phyloP scores from a whole-genome alignment of 2,329 filamentous ascomycete genomes.

The Aspergillus puulaauensis region DNA sequence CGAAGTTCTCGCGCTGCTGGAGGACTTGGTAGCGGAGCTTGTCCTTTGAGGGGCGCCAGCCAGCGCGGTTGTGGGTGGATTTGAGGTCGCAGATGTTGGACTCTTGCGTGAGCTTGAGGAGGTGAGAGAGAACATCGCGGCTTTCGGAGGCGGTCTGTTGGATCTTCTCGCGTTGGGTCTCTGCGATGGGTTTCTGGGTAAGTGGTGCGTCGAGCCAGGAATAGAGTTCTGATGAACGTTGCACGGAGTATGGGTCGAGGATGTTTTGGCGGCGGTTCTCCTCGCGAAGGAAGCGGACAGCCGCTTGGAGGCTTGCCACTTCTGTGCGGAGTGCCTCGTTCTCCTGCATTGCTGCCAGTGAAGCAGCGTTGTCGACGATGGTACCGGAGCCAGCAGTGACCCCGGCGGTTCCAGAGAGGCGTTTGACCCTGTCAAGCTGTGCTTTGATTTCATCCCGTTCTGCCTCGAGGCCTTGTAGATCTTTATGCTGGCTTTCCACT shows the following conservation, averaged over 20 bases:
- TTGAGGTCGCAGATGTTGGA: constrained; percentile 41
- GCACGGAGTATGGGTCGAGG: constrained; percentile 43
- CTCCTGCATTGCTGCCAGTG: constrained; percentile 43
- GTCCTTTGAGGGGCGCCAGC: constrained; percentile 44
- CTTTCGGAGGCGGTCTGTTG: constrained; percentile 41
- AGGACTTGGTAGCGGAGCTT: constrained; percentile 45
- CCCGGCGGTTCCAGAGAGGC: constrained; percentile 39
- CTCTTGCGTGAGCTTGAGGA: constrained; percentile 45
- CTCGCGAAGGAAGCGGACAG: constrained; percentile 46
- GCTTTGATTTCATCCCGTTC: constrained; percentile 43
- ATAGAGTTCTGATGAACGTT: constrained; percentile 40
- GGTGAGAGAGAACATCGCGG: constrained; percentile 42
- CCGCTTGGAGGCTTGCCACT: constrained; percentile 45
- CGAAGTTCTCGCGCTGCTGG: constrained; percentile 46
- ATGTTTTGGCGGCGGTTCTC: constrained; percentile 44
- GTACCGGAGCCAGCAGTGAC: constrained; percentile 38
- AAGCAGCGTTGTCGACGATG: constrained; percentile 38
- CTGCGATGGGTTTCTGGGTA: constrained; percentile 22
- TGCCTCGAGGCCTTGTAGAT: constrained; percentile 36
- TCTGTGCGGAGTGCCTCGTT: constrained; percentile 45
- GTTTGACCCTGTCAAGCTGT: constrained; percentile 45
- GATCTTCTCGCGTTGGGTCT: constrained; percentile 30
- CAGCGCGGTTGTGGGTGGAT: constrained; percentile 32
- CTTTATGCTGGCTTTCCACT: constrained; percentile 37
- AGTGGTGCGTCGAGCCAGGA: constrained; percentile 46